A percentile compares a stretch with the other conserved stretches of the same genome.
phyloP scores from a whole-genome alignment of 768 basidiomycete species.

The Lepiota brunneoincarnata region DNA sequence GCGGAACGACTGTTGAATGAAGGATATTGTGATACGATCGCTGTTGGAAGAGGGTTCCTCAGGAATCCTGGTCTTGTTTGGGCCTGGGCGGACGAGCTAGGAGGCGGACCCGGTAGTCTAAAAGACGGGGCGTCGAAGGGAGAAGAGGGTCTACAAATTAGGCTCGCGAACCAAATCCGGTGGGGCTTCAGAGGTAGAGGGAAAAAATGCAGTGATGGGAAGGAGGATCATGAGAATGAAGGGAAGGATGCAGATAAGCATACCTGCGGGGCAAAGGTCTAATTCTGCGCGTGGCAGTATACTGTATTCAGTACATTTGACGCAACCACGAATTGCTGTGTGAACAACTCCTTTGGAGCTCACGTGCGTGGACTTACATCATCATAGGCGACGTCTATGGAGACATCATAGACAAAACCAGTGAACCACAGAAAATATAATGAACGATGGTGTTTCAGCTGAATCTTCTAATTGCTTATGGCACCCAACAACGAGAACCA shows the following conservation, averaged over 20 bases:
- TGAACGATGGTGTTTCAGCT: too few species aligned
- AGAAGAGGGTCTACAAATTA: slow-evolving; percentile 9
- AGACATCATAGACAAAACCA: too few species aligned
- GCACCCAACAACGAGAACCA: slow-evolving; percentile 23
- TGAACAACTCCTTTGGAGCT: too few species aligned
- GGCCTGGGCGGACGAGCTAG: slow-evolving; percentile 39
- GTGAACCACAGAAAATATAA: too few species aligned
- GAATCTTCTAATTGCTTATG: too few species aligned
- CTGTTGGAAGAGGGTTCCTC: slow-evolving; percentile 53
- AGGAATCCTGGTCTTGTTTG: slow-evolving; percentile 54
- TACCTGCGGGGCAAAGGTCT: not conserved
- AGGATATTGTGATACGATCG: slow-evolving; percentile 57
- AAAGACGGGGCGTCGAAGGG: not conserved
- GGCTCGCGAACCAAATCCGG: slow-evolving; percentile 13
- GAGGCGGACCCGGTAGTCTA: not conserved
- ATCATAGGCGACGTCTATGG: too few species aligned
- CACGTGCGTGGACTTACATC: too few species aligned
- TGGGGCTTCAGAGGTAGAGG: slow-evolving; percentile 17
- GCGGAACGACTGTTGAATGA: slow-evolving; percentile 59
- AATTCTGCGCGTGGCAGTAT: too few species aligned
- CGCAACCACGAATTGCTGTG: too few species aligned
- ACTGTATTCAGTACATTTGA: too few species aligned
- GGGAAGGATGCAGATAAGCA: not conserved
- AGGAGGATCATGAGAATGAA: slow-evolving; percentile 26
- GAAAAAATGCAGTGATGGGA: slow-evolving; percentile 8